These are phyloP conservation scores for Fraxinus velutina DNA, from an alignment of 305 asterid species.

Conservation along the genomic window DNA sequence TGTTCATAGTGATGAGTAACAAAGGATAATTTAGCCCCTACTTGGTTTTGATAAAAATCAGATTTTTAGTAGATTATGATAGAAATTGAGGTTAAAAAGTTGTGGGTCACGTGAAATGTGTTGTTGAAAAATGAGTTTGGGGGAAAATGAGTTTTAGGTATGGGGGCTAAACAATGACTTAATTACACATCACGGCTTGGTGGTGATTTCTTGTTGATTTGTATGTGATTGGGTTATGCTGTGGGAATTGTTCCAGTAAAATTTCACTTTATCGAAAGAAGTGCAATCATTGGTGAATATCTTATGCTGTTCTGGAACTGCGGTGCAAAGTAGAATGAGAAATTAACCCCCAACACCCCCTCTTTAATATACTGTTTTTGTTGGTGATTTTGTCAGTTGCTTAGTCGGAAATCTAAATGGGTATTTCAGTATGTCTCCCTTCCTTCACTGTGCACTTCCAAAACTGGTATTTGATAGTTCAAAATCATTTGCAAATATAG, in stretches of 20 bases:
- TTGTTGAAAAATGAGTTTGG: not conserved
- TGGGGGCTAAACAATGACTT: not conserved
- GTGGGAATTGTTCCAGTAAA: conserved; percentile 1
- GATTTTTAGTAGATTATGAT: not conserved
- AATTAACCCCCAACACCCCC: conserved; percentile 6
- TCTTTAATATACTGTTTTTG: conserved; percentile 7
- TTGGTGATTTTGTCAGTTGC: conserved; percentile 17
- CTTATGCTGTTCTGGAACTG: conserved; percentile 1
- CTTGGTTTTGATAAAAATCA: not conserved
- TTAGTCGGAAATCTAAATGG: not conserved
- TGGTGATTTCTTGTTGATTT: conserved; percentile 18
- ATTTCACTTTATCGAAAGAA: conserved; percentile 14
- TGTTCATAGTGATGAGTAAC: not conserved
- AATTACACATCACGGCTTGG: not conserved
- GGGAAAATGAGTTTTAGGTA: not conserved
- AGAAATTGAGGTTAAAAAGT: not conserved
- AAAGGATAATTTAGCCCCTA: not conserved
- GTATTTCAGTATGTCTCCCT: not conserved
- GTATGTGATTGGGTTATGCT: conserved; percentile 9
- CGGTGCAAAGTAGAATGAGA: conserved; percentile 3
- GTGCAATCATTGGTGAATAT: conserved; percentile 8
- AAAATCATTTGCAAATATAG: not conserved
- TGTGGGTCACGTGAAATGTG: not conserved
- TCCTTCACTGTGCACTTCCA: conserved; percentile 14
- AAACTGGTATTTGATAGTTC: not conserved